These are phyloP conservation scores for Aspergillus brunneoviolaceus DNA, from an alignment of 2,329 filamentous ascomycete genomes.

Conservation along the genomic window DNA sequence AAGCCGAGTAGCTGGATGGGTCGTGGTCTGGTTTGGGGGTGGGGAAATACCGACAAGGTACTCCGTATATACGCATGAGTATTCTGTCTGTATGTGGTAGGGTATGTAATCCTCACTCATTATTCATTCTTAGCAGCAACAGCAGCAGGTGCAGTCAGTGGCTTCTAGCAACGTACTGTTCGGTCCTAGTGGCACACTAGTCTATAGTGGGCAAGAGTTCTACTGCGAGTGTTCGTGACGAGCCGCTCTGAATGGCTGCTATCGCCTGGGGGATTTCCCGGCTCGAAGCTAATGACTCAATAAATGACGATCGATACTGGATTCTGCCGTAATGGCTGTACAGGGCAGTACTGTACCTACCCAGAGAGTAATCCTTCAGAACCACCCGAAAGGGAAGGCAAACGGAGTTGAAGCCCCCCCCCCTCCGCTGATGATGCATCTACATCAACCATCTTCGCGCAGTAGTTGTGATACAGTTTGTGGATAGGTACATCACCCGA, in stretches of 20 bases:
- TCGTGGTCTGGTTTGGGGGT: not conserved
- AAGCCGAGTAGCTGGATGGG: slow-evolving; percentile 3
- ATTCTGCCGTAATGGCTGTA: not conserved
- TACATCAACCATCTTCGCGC: too few relatives aligned
- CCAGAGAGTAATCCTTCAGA: too few relatives aligned
- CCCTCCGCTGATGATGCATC: too few relatives aligned
- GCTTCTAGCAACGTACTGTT: slow-evolving; percentile 1
- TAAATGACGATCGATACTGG: slow-evolving; percentile 14
- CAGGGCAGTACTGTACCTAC: too few relatives aligned
- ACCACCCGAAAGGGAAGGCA: too few relatives aligned
- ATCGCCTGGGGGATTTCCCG: slow-evolving; percentile 13
- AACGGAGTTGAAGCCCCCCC: too few relatives aligned
- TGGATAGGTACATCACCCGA: too few relatives aligned
- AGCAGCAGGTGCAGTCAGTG: not conserved
- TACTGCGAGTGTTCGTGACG: slow-evolving; percentile 12
- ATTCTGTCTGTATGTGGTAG: too few relatives aligned
- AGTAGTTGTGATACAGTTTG: too few relatives aligned
- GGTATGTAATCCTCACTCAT: too few relatives aligned
- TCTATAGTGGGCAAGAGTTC: slow-evolving; percentile 9
- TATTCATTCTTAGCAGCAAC: too few relatives aligned
- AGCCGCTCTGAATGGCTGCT: slow-evolving; percentile 10
- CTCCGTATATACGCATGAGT: too few relatives aligned
- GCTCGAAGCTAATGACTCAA: slow-evolving; percentile 14
- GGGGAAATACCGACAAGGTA: not conserved
- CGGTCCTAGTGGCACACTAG: slow-evolving; percentile 10